Evolutionary conservation across 768 basidiomycete species (phyloP).

Genomic region (Collybia sp.): DNA sequence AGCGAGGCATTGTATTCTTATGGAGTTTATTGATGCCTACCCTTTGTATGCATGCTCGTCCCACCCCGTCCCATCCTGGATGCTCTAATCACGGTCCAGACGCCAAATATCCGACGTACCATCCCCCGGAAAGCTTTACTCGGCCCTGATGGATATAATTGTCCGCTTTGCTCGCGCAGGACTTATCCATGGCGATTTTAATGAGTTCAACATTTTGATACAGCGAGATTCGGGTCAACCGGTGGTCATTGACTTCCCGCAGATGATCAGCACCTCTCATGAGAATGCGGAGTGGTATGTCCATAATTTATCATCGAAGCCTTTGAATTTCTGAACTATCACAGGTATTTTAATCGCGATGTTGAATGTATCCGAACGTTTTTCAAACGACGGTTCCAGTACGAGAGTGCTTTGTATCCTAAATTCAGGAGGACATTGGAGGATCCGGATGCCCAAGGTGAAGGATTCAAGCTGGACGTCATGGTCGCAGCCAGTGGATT

Average conservation of each 20-base stretch:
- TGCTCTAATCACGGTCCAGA: constrained; percentile 30
- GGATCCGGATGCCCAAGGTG: constrained; percentile 35
- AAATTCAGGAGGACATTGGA: constrained; percentile 67
- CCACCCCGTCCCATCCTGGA: too few relatives aligned
- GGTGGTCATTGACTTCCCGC: constrained; percentile 96
- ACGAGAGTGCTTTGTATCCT: constrained; percentile 88
- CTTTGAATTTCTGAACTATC: background rate
- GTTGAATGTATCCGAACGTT: constrained; percentile 95
- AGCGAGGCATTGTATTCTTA: constrained; percentile 89
- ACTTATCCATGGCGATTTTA: constrained; percentile 98
- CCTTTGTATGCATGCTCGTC: constrained; percentile 62
- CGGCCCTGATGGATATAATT: constrained; percentile 90
- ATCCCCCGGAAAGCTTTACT: constrained; percentile 88
- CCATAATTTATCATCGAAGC: constrained; percentile 1
- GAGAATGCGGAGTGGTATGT: constrained; percentile 93
- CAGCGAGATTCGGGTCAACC: constrained; percentile 69
- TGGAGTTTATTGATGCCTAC: constrained; percentile 94
- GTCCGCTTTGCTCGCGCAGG: constrained; percentile 91
- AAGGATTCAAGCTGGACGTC: constrained; percentile 79
- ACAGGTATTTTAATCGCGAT: constrained; percentile 98
- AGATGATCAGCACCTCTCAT: constrained; percentile 98
- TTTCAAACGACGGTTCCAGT: constrained; percentile 87
- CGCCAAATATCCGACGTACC: constrained; percentile 84
- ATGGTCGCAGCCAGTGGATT: constrained; percentile 95
- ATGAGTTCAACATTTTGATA: constrained; percentile 98